Evolutionary conservation across 2,329 filamentous ascomycete species (phyloP), one percentile per base, ranked within the genome.

Genomic region (Orbilia brochopaga): DNA sequence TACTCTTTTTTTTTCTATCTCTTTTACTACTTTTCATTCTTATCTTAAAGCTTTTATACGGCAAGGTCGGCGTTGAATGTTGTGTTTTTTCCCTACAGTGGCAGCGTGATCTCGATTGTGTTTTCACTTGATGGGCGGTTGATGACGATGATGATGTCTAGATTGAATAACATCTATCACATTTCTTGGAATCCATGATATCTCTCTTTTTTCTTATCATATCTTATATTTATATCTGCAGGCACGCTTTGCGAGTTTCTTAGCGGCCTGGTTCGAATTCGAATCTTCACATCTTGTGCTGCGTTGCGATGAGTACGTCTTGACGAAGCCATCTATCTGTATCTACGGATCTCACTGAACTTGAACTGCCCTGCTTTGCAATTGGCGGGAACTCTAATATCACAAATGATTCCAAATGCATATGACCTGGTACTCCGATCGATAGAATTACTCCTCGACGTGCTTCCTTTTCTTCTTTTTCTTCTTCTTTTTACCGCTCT

Each of bases 81-180:
- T 19, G n/a, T 42, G 5, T 42, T 48, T 44, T 48, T 15, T 48
- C 27, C 27, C 8, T 21, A 11, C 44, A 21, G 44, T 19, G 44
- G 44, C 44, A 21, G 44, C 44, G 44, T 48, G 44, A 48, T 48
- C 8, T 48, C 8, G 40, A 17, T 44, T 44, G 15, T 48, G 15
- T 10, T 48, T 48, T 23, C 11, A 19, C 15, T 48, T 48, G n/a
- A 21, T 11, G 44, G 44, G 44, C 17, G 44, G 44, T 48, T 48
- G 44, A 48, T 21, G 44, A 48, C 19, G 44, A 48, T 17, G 17
- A 48, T 48, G 44, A 42, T 42, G 11, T 48, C 44, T 48, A 48
- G 44, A 48, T 23, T 19, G 44, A 23, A 48, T 15, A 48, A 17
- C 19, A 19, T 48, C 44, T 48, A 48, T 48, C n/a, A n/a, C n/a